Base-by-base conservation (phyloP, 768 basidiomycete genomes). In the Tephrocybe sp. region DNA sequence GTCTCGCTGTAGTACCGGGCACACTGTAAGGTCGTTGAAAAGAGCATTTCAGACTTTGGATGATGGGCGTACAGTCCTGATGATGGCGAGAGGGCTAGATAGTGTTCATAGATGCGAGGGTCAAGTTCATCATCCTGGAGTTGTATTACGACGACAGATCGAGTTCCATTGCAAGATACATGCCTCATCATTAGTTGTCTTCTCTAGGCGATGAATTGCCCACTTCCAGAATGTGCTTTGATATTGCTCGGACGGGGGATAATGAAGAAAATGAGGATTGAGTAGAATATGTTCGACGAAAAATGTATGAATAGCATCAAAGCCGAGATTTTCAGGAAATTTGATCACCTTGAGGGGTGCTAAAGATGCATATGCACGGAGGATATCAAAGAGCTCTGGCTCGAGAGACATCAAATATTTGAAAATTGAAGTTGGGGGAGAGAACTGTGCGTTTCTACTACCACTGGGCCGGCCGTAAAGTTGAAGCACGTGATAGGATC, bases 191-290 rank as follows among this genome's bases (percentile, higher is more conserved):
- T 57, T 48, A 41, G 61, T 48, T 53, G 76, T 48, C 11, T 58
- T 59, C 65, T 89, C 89, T 33, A 91, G 68, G 33, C 71, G 62
- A 17, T 64, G 60, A 16, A 90, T 77, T 0, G 71, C 72, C 79
- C 84, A 85, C 66, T 90, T 91, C 87, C 87, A 91, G 62, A 89
- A 92, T 2, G 62, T 53, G 42, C 69, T 69, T 54, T 86, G 87
- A 55, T 85, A 89, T 55, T 79, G 72, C 14, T 57, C 53, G 0
- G 88, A 84, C 0, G 88, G 87, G 4, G 87, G 78, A 58, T 84
- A 89, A 22, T 60, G 58, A 45, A 65, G 57, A 35, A 87, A 76
- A 59, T 87, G 85, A 6, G 65, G 53, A 57, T 76, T 74, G 7
- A 76, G 59, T 14, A 89, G 67, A 43, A 92, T 65, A 17, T 63